Evolutionary conservation across 345 rosid species (phyloP).

Genomic region (Syzygium aqueum): DNA sequence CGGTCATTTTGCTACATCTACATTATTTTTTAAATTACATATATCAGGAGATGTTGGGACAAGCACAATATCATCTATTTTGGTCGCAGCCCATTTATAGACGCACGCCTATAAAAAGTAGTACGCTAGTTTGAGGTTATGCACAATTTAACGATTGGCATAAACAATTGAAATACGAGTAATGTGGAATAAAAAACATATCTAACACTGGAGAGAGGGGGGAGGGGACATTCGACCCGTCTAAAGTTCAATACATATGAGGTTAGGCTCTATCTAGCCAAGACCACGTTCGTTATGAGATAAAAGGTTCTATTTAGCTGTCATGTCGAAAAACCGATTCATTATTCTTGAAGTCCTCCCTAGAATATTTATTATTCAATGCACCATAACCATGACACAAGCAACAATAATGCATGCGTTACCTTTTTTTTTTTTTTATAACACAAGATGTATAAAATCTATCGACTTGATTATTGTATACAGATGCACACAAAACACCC

Average conservation of each 20-base stretch:
- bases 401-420: not conserved
- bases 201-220: not conserved
- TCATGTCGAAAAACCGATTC: not conserved
- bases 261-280: not conserved
- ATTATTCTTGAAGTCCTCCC: not conserved
- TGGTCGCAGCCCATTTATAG: not conserved
- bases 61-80: not conserved
- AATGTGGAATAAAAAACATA: not conserved
- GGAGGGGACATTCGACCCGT: not conserved
- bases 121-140: not conserved
- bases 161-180: not conserved
- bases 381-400: not conserved
- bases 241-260: not conserved
- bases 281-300: not conserved
- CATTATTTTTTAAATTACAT: not conserved
- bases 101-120: not conserved
- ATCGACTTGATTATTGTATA: not conserved
- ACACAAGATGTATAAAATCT: not conserved
- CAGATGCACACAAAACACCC: not conserved
- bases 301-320: not conserved
- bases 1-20: not conserved
- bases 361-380: not conserved
- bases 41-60: not conserved
- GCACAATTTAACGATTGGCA: accelerated
- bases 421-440: not conserved